Evolutionary conservation across 352 stramenopile genomes (phyloP), one percentile per base, ranked within the genome.

Genomic region (Phytophthora nicotianae): DNA sequence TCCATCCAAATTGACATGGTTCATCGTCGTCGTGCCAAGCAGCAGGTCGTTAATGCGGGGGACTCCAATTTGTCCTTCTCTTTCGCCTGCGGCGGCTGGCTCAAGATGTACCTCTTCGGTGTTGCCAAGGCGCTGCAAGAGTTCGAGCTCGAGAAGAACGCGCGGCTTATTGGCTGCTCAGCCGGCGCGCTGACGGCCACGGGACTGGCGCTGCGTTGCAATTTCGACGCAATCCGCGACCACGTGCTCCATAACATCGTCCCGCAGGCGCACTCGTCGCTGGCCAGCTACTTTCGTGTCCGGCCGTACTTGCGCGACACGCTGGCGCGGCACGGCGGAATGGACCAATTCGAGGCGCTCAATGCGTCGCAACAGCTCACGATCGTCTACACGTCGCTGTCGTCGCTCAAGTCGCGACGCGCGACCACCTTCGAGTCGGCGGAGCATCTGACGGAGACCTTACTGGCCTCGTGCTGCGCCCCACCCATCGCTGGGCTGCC

Each of bases 61-160:
- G 64, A 65, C 23, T n/a, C 49, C 3, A 50, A 32, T 48, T 6
- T 63, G 58, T 92, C 83, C 65, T 93, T 91, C 73, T 96, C 86
- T 62, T 97, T 97, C 65, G 83, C 85, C 1, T 94, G 86, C 50
- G 86, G 83, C 21, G 89, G 89, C 0, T 97, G 83, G 81, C 84
- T 97, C 61, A 96, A 95, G 65, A 90, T 89, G 81, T 96, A 95
- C 68, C 65, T 90, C 17, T 95, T 96, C 42, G 89, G 89, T 41
- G 87, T 96, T 24, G 84, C 84, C 57, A 93, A 96, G 58, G 85
- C 85, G 17, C 74, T 96, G 20, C 86, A 96, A 50, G 56, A 95
- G 57, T 77, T 79, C 58, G 77, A 82, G 23, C 58, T 95, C 20
- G 80, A 92, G 50, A 67, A 69, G 11, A 26, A 80, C 27, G 74